Percentiles rank a stretch among this genome's conserved stretches.
Evolutionary conservation across 352 stramenopile genomes (phyloP).

Genomic region (Pythium monospermum): DNA sequence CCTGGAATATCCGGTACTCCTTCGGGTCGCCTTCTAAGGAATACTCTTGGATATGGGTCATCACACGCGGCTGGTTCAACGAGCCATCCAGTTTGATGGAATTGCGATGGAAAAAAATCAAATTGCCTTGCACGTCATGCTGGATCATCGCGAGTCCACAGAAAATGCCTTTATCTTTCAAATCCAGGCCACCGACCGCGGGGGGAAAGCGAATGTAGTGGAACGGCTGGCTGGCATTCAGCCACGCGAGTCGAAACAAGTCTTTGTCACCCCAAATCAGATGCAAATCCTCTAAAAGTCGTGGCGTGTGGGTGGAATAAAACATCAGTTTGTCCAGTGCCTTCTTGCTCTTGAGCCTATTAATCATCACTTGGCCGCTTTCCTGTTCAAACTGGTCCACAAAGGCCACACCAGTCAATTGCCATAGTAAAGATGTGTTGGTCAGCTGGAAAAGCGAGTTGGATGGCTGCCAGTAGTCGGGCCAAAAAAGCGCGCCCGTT

Average conservation of each 20-base stretch:
- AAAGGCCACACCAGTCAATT: conserved; percentile 65
- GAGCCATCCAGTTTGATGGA: conserved; percentile 78
- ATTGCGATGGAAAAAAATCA: conserved; percentile 86
- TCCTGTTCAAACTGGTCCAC: conserved; percentile 86
- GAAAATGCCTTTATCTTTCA: conserved; percentile 71
- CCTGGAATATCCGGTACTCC: conserved; percentile 80
- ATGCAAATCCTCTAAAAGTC: conserved; percentile 63
- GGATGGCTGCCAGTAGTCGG: conserved; percentile 75
- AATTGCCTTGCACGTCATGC: conserved; percentile 76
- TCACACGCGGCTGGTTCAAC: conserved; percentile 59
- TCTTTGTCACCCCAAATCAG: conserved; percentile 88
- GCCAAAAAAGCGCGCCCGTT: conserved; percentile 83
- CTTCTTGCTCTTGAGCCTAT: conserved; percentile 64
- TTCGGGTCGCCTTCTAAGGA: conserved; percentile 58
- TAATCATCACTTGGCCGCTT: conserved; percentile 81
- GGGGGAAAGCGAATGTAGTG: conserved; percentile 73
- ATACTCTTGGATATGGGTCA: conserved; percentile 84
- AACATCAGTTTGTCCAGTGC: conserved; percentile 86
- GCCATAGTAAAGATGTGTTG: conserved; percentile 69
- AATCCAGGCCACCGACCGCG: conserved; percentile 64
- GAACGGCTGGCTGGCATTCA: conserved; percentile 71
- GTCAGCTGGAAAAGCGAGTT: conserved; percentile 82
- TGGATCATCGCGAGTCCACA: conserved; percentile 85
- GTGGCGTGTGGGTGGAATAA: conserved; percentile 70
- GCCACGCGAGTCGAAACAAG: conserved; percentile 77